Base-by-base conservation (phyloP, 2,329 filamentous ascomycete genomes). In the Aspergillus unguis region DNA sequence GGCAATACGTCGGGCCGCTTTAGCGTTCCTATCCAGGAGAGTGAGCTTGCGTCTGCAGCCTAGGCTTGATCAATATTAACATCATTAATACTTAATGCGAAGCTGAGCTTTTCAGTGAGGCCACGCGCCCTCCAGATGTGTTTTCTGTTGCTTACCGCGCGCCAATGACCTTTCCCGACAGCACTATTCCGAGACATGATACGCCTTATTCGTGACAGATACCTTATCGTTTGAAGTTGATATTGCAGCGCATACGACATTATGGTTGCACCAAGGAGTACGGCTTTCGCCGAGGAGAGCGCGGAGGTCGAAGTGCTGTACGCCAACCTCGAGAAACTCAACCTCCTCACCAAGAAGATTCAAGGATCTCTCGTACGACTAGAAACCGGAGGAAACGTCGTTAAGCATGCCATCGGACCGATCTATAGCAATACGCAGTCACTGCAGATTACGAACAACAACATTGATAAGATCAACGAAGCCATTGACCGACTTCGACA, bases 311-410 rank as follows among this genome's bases (percentile, higher is more conserved):
- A 86, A 69, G 83, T 86, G 49, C 71, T 86, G 26, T 82, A 81
- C 59, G 83, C 84, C 51, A 85, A 85, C 60, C 84, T 97, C 57
- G 90, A 95, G 63, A 97, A 96, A 80, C 95, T 95, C 62, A 87
- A 91, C 55, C 85, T 90, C 66, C 81, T 97, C 69, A 96, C 91
- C 31, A 96, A 94, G 77, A 96, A 95, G 78, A 96, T 99, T 51
- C 88, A 95, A 72, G 87, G 88, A 28, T 95, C 90, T 47, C 80
- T 96, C 61, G 83, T 85, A 35, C 83, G 92, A 51, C 79, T 99
- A 32, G 91, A 97, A 64, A 84, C 86, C 35, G 95, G 90, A 48
- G 94, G 92, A 17, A 90, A 91, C 73, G 92, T 88, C 55, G 91
- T 97, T 23, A 87, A 90, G 65, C 90, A 96, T 66, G 92, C 95